phyloP scores from a whole-genome alignment of 2,329 filamentous ascomycete species.

The Cordyceps sp. region DNA sequence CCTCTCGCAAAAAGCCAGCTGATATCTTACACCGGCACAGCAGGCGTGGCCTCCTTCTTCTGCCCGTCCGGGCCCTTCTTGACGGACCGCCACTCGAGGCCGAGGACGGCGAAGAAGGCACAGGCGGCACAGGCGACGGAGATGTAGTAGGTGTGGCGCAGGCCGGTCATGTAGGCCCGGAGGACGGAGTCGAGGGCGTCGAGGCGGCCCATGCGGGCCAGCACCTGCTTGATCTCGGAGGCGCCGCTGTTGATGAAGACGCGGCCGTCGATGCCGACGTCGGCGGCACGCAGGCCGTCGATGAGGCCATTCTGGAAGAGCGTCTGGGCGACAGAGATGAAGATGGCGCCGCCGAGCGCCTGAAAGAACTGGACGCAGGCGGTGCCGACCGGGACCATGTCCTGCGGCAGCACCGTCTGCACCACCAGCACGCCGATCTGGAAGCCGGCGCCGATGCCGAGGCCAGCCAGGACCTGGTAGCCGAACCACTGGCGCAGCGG shows the following conservation, averaged over 20 bases:
- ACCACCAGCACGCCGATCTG: constrained; percentile 31
- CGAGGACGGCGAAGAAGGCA: constrained; percentile 26
- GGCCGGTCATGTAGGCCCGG: constrained; percentile 29
- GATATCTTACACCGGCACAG: no score
- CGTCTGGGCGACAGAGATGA: constrained; percentile 48
- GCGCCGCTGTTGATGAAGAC: constrained; percentile 36
- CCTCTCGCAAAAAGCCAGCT: no score
- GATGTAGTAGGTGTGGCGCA: constrained; percentile 35
- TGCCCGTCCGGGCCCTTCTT: constrained; percentile 21
- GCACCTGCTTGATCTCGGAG: constrained; percentile 27
- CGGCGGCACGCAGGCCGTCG: constrained; percentile 26
- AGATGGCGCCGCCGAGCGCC: constrained; percentile 46
- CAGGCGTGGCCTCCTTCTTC: constrained; percentile 10
- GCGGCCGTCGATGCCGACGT: constrained; percentile 26
- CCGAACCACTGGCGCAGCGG: constrained; percentile 36
- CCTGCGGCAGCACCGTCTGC: constrained; percentile 31
- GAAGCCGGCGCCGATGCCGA: constrained; percentile 33
- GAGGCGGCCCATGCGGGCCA: constrained; percentile 22
- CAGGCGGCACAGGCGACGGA: constrained; percentile 27
- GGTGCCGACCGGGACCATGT: constrained; percentile 32
- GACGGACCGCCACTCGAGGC: constrained; percentile 36
- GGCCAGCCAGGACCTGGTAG: constrained; percentile 38
- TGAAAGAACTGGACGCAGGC: constrained; percentile 45
- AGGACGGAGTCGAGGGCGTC: constrained; percentile 25
- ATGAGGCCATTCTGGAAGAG: constrained; percentile 51